Evolutionary conservation across 768 basidiomycete species (phyloP).

Genomic region (Tubosaeta sp.): DNA sequence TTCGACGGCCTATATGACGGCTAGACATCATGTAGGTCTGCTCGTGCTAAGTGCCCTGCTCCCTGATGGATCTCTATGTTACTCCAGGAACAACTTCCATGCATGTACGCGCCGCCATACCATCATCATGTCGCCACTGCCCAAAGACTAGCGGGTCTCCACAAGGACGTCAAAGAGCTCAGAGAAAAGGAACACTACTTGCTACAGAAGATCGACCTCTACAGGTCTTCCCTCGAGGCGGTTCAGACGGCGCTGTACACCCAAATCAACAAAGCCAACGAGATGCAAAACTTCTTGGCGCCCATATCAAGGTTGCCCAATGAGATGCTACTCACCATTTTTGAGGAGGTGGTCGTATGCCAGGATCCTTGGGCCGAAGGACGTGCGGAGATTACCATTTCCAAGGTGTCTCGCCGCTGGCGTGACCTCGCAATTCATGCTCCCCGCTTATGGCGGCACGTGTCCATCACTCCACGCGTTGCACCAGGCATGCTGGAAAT

Average conservation of each 20-base stretch:
- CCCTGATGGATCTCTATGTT: conserved; percentile 6
- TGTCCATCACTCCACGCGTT: conserved; percentile 22
- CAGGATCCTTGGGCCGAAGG: conserved; percentile 19
- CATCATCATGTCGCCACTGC: conserved; percentile 13
- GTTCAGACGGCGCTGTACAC: conserved; percentile 13
- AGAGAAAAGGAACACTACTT: conserved; percentile 9
- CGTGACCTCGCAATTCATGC: conserved; percentile 28
- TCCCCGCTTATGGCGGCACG: conserved; percentile 27
- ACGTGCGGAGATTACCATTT: conserved; percentile 22
- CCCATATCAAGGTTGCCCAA: conserved; percentile 29
- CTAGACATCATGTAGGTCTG: conserved; percentile 21
- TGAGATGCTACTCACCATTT: conserved; percentile 28
- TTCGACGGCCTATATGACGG: conserved; percentile 10
- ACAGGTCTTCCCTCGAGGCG: conserved; percentile 11
- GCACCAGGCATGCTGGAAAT: conserved; percentile 18
- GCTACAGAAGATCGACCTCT: conserved; percentile 15
- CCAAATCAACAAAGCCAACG: conserved; percentile 24
- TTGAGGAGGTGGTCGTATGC: conserved; percentile 27
- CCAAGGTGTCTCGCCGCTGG: conserved; percentile 32
- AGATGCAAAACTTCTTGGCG: conserved; percentile 28
- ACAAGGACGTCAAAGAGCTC: conserved; percentile 16
- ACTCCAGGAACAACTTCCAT: conserved; percentile 13
- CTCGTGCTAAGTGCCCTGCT: not conserved
- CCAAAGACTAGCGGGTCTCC: conserved; percentile 18
- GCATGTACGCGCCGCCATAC: conserved; percentile 11